Evolutionary conservation across 805 yeast genomes (phyloP).

Genomic region (Cyberlindnera mississippiensis): DNA sequence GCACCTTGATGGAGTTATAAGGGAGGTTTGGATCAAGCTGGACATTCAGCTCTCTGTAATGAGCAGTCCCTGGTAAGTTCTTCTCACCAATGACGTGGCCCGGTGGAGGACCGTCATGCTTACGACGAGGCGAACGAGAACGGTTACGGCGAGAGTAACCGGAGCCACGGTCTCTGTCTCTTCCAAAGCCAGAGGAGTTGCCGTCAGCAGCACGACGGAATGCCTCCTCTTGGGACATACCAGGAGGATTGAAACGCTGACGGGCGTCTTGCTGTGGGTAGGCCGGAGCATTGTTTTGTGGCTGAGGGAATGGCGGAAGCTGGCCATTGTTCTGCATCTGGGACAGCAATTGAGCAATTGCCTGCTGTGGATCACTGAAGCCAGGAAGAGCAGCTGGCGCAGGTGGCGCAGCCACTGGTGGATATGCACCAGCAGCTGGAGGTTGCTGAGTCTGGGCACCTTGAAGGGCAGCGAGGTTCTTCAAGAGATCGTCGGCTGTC

Average conservation of each 20-base stretch:
- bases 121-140: constrained; percentile 29
- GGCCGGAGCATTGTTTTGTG: constrained; percentile 1
- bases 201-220: constrained; percentile 24
- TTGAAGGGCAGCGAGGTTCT: constrained; percentile 58
- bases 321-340: constrained; percentile 23
- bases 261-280: constrained; percentile 15
- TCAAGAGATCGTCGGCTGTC: constrained; percentile 61
- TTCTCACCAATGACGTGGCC: constrained; percentile 49
- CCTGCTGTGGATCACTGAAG: constrained; percentile 36
- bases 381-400: constrained; percentile 15
- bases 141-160: constrained; percentile 24
- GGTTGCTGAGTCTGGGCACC: constrained; percentile 2
- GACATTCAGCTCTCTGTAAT: constrained; percentile 71
- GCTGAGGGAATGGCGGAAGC: constrained; percentile 23
- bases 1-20: constrained; percentile 74
- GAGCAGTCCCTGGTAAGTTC: constrained; percentile 68
- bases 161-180: constrained; percentile 11
- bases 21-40: constrained; percentile 69
- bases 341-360: constrained; percentile 34
- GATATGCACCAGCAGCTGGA: constrained; percentile 7
- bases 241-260: constrained; percentile 10
- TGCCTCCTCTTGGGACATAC: constrained; percentile 26
- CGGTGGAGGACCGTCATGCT: constrained; percentile 23
- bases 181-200: background rate
- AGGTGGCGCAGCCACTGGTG: constrained; percentile 29